Evolutionary conservation across 495 filamentous ascomycete species (phyloP).

Genomic region (Chaetomidium leptoderma): DNA sequence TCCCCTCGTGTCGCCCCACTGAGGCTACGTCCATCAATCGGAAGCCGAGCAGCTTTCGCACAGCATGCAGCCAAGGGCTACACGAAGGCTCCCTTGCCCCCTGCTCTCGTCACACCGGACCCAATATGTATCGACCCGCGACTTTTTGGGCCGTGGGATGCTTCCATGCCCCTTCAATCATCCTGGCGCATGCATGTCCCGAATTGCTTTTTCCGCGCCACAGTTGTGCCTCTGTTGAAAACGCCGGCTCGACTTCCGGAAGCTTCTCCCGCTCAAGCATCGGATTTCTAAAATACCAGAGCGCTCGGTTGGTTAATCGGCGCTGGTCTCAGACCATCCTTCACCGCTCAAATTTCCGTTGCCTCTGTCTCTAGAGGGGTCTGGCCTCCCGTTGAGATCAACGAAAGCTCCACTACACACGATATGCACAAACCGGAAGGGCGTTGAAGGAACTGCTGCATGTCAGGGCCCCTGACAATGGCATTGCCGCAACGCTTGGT

Average conservation of each 20-base stretch:
- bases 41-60: slow-evolving; percentile 11
- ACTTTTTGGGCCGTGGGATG: slow-evolving; percentile 15
- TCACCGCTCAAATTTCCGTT: not conserved
- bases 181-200: slow-evolving; percentile 13
- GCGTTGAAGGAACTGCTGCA: too few species aligned
- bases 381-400: too few species aligned
- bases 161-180: slow-evolving; percentile 19
- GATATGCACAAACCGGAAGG: too few species aligned
- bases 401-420: too few species aligned
- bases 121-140: slow-evolving; percentile 14
- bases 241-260: slow-evolving; percentile 23
- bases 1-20: not conserved
- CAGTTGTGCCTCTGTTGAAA: not conserved
- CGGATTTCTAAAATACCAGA: not conserved
- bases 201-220: not conserved
- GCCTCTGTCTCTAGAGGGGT: too few species aligned
- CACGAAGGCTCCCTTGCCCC: not conserved
- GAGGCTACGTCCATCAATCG: slow-evolving; percentile 12
- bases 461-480: too few species aligned
- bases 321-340: too few species aligned
- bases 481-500: too few species aligned
- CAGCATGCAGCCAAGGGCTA: slow-evolving; percentile 13
- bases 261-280: slow-evolving; percentile 21
- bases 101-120: slow-evolving; percentile 23
- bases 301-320: too few species aligned